These are phyloP conservation scores for Tuber magnatum DNA, from an alignment of 495 filamentous ascomycete species.

Conservation along the genomic window DNA sequence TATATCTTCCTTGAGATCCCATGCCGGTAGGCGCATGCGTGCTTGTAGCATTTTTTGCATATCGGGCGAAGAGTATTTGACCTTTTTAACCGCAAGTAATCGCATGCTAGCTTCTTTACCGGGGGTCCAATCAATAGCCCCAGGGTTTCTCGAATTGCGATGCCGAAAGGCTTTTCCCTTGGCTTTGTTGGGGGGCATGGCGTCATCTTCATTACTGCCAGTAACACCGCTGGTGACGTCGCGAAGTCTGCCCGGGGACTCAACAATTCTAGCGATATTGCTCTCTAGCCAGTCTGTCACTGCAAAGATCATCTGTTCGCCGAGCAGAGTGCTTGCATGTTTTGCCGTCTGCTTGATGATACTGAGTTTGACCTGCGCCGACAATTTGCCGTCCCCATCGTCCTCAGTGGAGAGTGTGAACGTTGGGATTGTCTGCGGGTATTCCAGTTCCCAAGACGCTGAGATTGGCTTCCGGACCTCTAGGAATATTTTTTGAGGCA, in stretches of 20 bases:
- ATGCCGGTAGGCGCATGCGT: slow-evolving; percentile 73
- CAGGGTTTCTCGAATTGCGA: slow-evolving; percentile 4
- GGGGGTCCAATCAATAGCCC: slow-evolving; percentile 40
- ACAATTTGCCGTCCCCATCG: slow-evolving; percentile 50
- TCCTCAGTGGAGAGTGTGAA: slow-evolving; percentile 54
- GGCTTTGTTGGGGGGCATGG: slow-evolving; percentile 35
- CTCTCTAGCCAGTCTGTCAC: slow-evolving; percentile 84
- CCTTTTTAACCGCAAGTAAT: slow-evolving; percentile 40
- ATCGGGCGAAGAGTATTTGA: slow-evolving; percentile 47
- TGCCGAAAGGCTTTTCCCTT: slow-evolving; percentile 38
- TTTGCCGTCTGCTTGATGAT: slow-evolving; percentile 69
- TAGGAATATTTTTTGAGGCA: slow-evolving; percentile 29
- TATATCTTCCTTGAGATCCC: slow-evolving; percentile 70
- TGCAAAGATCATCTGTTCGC: slow-evolving; percentile 82
- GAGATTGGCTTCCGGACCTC: slow-evolving; percentile 21
- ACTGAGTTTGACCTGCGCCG: slow-evolving; percentile 86
- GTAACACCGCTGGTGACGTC: slow-evolving; percentile 68
- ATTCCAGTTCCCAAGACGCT: slow-evolving; percentile 47
- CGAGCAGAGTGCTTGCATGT: slow-evolving; percentile 62
- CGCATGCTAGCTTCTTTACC: slow-evolving; percentile 44
- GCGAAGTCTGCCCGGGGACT: slow-evolving; percentile 70
- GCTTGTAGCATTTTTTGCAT: slow-evolving; percentile 64
- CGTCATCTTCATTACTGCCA: slow-evolving; percentile 47
- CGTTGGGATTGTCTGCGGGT: slow-evolving; percentile 69
- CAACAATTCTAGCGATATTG: slow-evolving; percentile 65